Conservation (phyloP, 169 alveolate genomes). For the Plasmodium billcollinsi region DNA sequence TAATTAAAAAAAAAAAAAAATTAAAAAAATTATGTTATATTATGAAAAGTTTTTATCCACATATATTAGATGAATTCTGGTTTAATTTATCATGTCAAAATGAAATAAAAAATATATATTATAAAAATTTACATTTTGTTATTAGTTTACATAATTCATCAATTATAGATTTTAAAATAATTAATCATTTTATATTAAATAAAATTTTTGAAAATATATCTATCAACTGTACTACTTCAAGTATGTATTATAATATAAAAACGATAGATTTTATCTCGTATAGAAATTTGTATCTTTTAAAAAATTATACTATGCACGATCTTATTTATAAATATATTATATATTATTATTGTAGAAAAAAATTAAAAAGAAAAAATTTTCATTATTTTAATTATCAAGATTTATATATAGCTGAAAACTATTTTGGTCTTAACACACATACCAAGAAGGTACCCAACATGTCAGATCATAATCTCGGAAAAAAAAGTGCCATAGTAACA, state of each 20-base stretch:
- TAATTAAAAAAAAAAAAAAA: constrained; percentile 58
- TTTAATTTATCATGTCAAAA: constrained; percentile 55
- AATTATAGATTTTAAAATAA: constrained; percentile 42
- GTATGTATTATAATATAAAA: constrained; percentile 23
- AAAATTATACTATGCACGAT: constrained; percentile 32
- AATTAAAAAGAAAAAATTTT: constrained; percentile 47
- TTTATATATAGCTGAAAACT: constrained; percentile 36
- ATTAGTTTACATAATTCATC: constrained; percentile 48
- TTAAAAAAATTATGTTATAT: constrained; percentile 46
- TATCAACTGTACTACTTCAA: constrained; percentile 14
- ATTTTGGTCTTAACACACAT: constrained; percentile 57
- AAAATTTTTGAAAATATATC: constrained; percentile 52
- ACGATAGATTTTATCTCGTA: constrained; percentile 30
- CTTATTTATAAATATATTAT: constrained; percentile 50
- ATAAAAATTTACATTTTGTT: constrained; percentile 26
- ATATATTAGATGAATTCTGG: constrained; percentile 29
- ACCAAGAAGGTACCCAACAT: constrained; percentile 65
- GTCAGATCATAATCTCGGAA: constrained; percentile 32
- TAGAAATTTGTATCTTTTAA: constrained; percentile 40
- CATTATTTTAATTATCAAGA: constrained; percentile 60
- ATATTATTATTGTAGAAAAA: constrained; percentile 42
- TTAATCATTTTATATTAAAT: constrained; percentile 30
- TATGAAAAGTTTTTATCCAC: constrained; percentile 35
- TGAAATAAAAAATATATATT: constrained; percentile 30
- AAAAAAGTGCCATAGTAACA: constrained; percentile 47